Evolutionary conservation across 257 asterid genomes (phyloP), one percentile per base, ranked within the genome.

Genomic region (Solanum lycopersicoides): DNA sequence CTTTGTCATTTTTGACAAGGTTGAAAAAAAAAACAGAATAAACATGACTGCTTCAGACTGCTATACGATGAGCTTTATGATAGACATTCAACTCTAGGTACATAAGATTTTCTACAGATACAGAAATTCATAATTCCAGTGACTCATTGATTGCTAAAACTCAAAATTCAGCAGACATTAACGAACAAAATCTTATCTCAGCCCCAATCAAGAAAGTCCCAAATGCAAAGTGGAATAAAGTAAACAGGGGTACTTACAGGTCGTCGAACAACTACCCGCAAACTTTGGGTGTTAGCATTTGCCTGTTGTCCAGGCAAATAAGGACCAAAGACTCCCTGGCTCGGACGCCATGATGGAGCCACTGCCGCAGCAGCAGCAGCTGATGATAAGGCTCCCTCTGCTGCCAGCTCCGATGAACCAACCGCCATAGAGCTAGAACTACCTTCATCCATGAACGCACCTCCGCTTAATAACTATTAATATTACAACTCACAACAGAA

Each of bases 241-340:
- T 50, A 82, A 30, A 82, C 28, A 50, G 65, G 82, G 88, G 45
- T 90, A 90, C 98, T 89, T 93, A 97, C 99, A 88, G 98, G 98
- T 89, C 92, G 94, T 91, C 96, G 91, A 88, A 94, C 98, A 56
- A 90, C 93, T 39, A 93, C 98, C 69, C 95, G 92, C 93, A 95
- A 90, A 90, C 86, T 76, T 82, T 89, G 95, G 88, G 93, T 92
- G 89, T 93, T 93, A 86, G 91, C 92, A 90, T 89, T 89, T 85
- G 88, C 69, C 87, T 86, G 90, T 56, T 56, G 65, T 56, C 65
- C 69, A 60, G 94, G 77, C 9, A 90, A 89, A 89, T 91, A 97
- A 86, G 96, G 93, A 83, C 90, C 79, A 90, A 95, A 97, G 56
- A 91, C 94, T 39, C 94, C 92, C 91, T 93, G 94, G 91, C 89